Base-by-base conservation (phyloP, 2,329 filamentous ascomycete genomes). In the Pyrenophora seminiperda region DNA sequence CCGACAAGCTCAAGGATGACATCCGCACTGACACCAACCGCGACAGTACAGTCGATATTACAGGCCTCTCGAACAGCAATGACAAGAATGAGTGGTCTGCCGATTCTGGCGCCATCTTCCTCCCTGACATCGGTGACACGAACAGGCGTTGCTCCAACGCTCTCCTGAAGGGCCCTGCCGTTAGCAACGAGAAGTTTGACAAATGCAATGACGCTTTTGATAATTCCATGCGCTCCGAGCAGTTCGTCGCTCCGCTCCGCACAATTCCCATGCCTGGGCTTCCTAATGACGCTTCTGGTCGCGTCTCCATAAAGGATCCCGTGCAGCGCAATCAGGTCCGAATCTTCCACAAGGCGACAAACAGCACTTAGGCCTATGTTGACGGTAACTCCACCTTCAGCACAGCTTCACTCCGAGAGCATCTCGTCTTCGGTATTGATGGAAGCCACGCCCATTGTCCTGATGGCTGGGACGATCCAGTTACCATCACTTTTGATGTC, bases 21-120 rank as follows among this genome's bases (percentile, higher is more conserved):
- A 66, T 67, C 37, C 63, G 65, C 7, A 73, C 73, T n/a, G 74
- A 76, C 53, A 72, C 63, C 7, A 74, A 76, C 44, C 69, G 73
- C 1, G 73, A 75, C 30, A 72, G 72, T 9, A 40, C 49, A 0
- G 61, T 74, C 29, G 68, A 74, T 49, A 39, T 58, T 5, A n/a
- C 15, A 29, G 37, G 45, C 22, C 20, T 42, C 2, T 46, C 50
- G 0, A 69, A 74, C 30, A 14, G 53, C 0, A 13, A 22, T 0
- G 53, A 51, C 5, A 75, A 72, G 50, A 27, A 45, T 0, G 30
- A 27, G 0, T 71, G 67, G 68, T 64, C 65, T 0, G 4, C 47
- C 0, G 22, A 40, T 0, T 51, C 43, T 1, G 72, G 72, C 5
- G 71, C 72, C n/a, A 59, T 75, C 18, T 72, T 75, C 41, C 61